Evolutionary conservation across 1,139 yeast genomes (phyloP), one percentile per base, ranked within the genome.

Genomic region (Arxiozyma slooffiae): DNA sequence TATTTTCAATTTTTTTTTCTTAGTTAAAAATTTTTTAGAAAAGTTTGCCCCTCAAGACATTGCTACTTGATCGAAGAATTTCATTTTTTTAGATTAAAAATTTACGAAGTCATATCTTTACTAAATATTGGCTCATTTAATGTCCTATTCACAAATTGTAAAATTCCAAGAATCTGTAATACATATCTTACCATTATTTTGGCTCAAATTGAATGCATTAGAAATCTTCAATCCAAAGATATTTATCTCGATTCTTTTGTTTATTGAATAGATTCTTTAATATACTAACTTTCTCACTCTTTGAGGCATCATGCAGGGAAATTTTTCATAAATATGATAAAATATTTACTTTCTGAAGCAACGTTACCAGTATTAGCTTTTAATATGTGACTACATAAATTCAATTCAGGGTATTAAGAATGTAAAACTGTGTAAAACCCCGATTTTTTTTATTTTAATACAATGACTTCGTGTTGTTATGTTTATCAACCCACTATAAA

Each of bases 321-420:
- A 57, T 81, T 81, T 40, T 73, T 72, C 89, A 85, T 84, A 16
- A 85, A 73, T 49, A 83, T 75, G 78, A 85, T 82, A 50, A 84
- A 73, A 55, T 80, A 54, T 17, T 56, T 74, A 0, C 92, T 90
- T 66, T 79, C 71, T 1, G 84, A 82, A 50, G 83, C 85, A 46
- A 84, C 74, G 47, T 79, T 77, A 0, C 90, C 92, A 61, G 85
- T 92, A 59, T 85, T 85, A 20, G 89, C 80, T 60, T 92, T 72
- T 59, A 82, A 66, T 42, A 75, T 69, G 9, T 49, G 56, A 23
- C 66, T 64, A 24, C 67, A 63, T 8, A 62, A 68, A 18, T 30
- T 60, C 59, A 47, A 66, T 58, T 52, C 52, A 4, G 82, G 78
- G 46, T 62, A 57, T 17, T 51, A 48, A 18, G 53, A 46, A 60